Evolutionary conservation across 129 eudicot species (phyloP), one percentile per base, ranked within the genome.

Genomic region (Flaveria ramosissima): DNA sequence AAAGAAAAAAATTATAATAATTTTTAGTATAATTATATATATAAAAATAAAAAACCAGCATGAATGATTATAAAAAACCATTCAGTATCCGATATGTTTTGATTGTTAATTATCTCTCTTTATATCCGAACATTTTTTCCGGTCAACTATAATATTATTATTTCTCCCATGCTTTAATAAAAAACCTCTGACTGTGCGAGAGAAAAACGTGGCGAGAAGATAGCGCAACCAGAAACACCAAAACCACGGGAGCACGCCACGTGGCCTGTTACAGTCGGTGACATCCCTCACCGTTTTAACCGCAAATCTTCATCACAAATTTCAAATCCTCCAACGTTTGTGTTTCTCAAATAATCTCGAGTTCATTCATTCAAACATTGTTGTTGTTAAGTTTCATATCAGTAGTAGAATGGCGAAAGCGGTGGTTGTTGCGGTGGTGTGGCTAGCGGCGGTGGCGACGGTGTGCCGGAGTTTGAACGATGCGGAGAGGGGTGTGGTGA

Each of bases 401-500:
- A 32, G 7, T 4, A 3, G 36, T 3, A 32, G 7, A 55, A 83
- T 68, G 90, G 80, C 61, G 52, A 77, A 63, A 73, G 14, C 68
- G n/a, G 65, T 17, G 76, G 65, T 86, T 43, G 51, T 84, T 61
- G 65, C 80, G 65, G 43, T 84, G 53, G 24, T 85, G 47, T 85
- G 82, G 76, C 47, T 85, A 4, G 76, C 81, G 16, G 84, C 78
- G n/a, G 51, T 36, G 30, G 68, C 74, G 68, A 48, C 81, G 72
- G 70, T 79, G 76, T 72, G 92, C 53, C 65, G 77, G 83, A 78
- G 78, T 14, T 53, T 52, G 6, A 56, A 56, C 47, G 66, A 46
- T 41, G 81, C 55, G 61, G 83, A 71, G 48, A 71, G 55, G 26
- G 72, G 55, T 23, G 51, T 78, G 41, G 77, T 59, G 64, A 56